These are phyloP conservation scores for Pseudoturritis turrita DNA, from an alignment of 345 rosid species.

Conservation along the genomic window DNA sequence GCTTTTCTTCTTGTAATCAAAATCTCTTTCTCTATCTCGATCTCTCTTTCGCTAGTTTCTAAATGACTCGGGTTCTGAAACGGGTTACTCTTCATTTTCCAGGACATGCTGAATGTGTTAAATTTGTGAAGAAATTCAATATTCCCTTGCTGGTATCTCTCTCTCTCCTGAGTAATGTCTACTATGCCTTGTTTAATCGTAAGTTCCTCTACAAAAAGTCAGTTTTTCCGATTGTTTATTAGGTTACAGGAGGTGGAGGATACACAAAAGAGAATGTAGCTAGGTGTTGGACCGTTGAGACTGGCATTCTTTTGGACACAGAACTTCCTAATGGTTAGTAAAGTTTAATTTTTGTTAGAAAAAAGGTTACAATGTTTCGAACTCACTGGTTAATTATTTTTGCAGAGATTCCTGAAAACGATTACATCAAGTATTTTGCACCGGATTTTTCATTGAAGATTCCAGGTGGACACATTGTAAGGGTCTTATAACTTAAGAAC, in stretches of 20 bases:
- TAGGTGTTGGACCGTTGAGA: slow-evolving; percentile 97
- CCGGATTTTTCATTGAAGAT: slow-evolving; percentile 85
- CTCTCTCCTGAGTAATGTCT: not conserved
- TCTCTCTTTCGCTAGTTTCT: not conserved
- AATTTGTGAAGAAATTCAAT: slow-evolving; percentile 90
- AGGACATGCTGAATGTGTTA: slow-evolving; percentile 98
- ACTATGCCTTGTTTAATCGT: not conserved
- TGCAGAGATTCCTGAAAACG: slow-evolving; percentile 94
- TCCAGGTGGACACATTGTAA: slow-evolving; percentile 78
- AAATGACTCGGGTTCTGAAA: slow-evolving; percentile 6
- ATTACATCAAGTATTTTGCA: slow-evolving; percentile 76
- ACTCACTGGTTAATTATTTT: not conserved
- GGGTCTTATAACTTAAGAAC: slow-evolving; percentile 17
- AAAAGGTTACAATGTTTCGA: not conserved
- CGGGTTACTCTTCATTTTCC: not conserved
- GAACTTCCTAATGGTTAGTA: slow-evolving; percentile 86
- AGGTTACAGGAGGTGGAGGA: slow-evolving; percentile 99
- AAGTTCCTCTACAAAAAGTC: not conserved
- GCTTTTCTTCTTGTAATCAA: slow-evolving; percentile 50
- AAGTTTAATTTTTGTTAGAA: not conserved
- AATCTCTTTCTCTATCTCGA: slow-evolving; percentile 3
- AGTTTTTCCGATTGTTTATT: not conserved
- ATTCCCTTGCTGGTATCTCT: slow-evolving; percentile 73
- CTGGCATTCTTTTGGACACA: slow-evolving; percentile 84
- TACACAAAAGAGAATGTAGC: slow-evolving; percentile 98